Percentiles rank a stretch among this genome's conserved stretches.
phyloP scores from a whole-genome alignment of 371 early-diverging fungal species.

The Lichtheimia ramosa region DNA sequence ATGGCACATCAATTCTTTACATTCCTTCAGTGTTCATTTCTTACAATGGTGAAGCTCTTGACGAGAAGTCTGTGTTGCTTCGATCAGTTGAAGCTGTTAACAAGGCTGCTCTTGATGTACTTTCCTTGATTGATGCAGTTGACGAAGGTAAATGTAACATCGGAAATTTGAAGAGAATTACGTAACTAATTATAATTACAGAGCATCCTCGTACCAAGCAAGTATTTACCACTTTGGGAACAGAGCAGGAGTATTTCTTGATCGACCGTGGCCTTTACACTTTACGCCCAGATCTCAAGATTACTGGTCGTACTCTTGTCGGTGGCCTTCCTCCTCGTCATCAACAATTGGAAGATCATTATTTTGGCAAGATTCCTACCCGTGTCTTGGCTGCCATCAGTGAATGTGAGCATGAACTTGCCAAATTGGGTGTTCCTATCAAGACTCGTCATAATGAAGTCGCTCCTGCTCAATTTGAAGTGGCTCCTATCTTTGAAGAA shows the following conservation, averaged over 20 bases:
- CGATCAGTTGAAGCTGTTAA: slow-evolving; percentile 87
- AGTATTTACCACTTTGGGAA: slow-evolving; percentile 91
- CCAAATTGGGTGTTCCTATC: slow-evolving; percentile 94
- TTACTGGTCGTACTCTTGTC: slow-evolving; percentile 91
- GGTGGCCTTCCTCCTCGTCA: slow-evolving; percentile 95
- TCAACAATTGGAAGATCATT: slow-evolving; percentile 98
- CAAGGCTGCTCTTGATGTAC: slow-evolving; percentile 75
- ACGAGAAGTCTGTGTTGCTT: slow-evolving; percentile 96
- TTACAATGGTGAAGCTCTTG: slow-evolving; percentile 98
- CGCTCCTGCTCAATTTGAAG: slow-evolving; percentile 97
- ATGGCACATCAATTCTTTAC: slow-evolving; percentile 89
- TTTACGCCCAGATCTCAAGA: slow-evolving; percentile 95
- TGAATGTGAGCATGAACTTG: slow-evolving; percentile 92
- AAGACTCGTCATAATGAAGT: slow-evolving; percentile 99
- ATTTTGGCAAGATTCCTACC: slow-evolving; percentile 96
- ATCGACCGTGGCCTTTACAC: slow-evolving; percentile 91
- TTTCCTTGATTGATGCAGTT: slow-evolving; percentile 69
- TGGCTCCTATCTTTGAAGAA: slow-evolving; percentile 97
- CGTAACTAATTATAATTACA: slow-evolving; percentile 2
- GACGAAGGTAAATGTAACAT: slow-evolving; percentile 39
- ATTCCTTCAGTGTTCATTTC: slow-evolving; percentile 98
- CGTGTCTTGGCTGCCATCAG: slow-evolving; percentile 89
- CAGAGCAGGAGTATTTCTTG: slow-evolving; percentile 98
- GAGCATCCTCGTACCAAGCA: slow-evolving; percentile 59
- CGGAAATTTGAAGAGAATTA: neutral